Base-by-base conservation (phyloP, 176 grass and related monocot genomes). In the Musa acuminata region DNA sequence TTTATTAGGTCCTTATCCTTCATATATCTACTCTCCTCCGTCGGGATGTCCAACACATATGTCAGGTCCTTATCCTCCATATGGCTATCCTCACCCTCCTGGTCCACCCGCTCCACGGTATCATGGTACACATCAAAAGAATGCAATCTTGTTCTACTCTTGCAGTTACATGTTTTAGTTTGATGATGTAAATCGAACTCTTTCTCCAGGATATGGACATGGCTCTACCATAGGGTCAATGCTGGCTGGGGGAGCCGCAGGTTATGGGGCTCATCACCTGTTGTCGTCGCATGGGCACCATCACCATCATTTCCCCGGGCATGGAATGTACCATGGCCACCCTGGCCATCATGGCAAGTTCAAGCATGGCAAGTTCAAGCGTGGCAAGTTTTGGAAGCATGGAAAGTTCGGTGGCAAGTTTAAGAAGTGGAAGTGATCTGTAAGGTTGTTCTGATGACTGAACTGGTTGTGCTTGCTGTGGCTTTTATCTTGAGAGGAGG, bases 201-300 rank as follows among this genome's bases (percentile, higher is more conserved):
- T 69, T 14, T 70, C 13, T 80, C 27, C 48, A 85, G 78, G 73
- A 25, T 54, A 85, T 53, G 82, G 82, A 84, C 63, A 81, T 55
- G 78, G 78, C 65, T 80, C 64, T 72, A n/a, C 51, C 17, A 75
- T 52, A 49, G 77, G 59, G 67, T 25, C 65, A 22, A 13, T 85
- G 13, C 13, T 81, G 0, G 72, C 78, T 1, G 78, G 66, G 7
- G 78, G 83, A 53, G 83, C 83, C 29, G 77, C 53, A 29, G 83
- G 78, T 43, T 85, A 80, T 43, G 83, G 83, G 8, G 77, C 72
- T 53, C 78, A 85, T 60, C 78, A 85, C 60, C 68, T 71, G 68
- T 24, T 63, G 27, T 75, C 82, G 27, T 75, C 82, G 23, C 75
- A 78, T 26, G 75, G 76, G 0, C 62, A 26, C 17, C 63, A 60